A percentile compares a stretch with the other conserved stretches of the same genome.
Conservation (phyloP, 2,329 filamentous ascomycete species). For the Alternaria metachromatica region DNA sequence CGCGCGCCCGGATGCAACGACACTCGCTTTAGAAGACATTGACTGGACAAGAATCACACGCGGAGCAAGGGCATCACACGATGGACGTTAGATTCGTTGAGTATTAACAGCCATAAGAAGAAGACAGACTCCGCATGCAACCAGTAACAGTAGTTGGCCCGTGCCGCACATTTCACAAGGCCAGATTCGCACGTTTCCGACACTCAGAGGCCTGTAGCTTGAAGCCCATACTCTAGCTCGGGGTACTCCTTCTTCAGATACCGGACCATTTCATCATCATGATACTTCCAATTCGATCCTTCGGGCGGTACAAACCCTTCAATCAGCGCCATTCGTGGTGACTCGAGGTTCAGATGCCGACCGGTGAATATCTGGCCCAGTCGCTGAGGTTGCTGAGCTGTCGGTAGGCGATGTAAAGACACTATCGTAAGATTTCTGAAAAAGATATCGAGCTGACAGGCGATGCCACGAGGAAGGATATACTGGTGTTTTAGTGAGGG, state of each 20-base stretch:
- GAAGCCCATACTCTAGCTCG: no score
- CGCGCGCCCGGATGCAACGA: not conserved
- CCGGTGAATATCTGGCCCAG: not conserved
- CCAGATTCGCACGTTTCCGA: no score
- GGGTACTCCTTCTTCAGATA: not conserved
- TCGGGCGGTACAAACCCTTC: not conserved
- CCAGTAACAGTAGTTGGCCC: no score
- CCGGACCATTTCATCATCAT: not conserved
- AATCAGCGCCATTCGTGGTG: not conserved
- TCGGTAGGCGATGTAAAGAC: not conserved
- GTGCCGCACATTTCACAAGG: no score
- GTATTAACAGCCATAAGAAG: no score
- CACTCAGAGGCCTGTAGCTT: no score
- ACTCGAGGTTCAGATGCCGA: not conserved
- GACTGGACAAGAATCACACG: not conserved
- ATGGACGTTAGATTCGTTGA: no score
- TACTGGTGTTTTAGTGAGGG: no score
- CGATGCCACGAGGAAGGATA: not conserved
- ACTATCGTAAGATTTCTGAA: not conserved
- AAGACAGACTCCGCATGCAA: no score
- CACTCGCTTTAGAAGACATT: not conserved
- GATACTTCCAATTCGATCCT: not conserved
- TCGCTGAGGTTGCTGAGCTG: not conserved
- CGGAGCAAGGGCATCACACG: not conserved
- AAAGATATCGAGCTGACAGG: not conserved